Evolutionary conservation across 129 eudicot species (phyloP).

Genomic region (Daucus carota): DNA sequence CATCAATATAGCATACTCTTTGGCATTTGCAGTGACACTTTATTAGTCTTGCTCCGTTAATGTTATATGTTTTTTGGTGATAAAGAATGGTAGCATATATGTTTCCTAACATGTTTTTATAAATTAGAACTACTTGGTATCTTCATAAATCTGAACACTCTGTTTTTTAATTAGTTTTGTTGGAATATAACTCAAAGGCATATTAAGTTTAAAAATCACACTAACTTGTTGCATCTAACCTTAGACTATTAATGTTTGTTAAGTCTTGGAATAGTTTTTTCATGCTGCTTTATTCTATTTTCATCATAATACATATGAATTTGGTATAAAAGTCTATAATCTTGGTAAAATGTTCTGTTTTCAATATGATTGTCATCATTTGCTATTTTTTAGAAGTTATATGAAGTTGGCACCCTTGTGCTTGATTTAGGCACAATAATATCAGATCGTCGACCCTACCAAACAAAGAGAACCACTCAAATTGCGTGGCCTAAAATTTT

Average conservation of each 20-base stretch:
- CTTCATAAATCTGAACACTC: background rate
- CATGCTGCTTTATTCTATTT: background rate
- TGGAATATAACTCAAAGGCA: background rate
- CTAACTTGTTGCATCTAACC: background rate
- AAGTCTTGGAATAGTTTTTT: background rate
- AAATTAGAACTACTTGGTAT: background rate
- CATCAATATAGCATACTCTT: background rate
- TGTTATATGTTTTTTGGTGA: background rate
- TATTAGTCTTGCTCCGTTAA: background rate
- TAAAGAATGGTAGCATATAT: background rate
- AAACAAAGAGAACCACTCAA: background rate
- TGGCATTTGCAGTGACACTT: background rate
- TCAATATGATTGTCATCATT: background rate
- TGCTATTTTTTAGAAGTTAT: background rate
- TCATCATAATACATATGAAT: background rate
- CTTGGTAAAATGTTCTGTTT: background rate
- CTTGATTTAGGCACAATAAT: background rate
- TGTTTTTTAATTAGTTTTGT: no score
- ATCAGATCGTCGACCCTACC: background rate
- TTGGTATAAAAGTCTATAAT: background rate
- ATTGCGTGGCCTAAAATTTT: background rate
- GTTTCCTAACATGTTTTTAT: no score
- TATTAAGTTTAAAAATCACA: background rate
- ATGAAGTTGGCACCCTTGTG: background rate
- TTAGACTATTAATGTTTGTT: background rate